Percentiles rank a stretch among this genome's conserved stretches.
phyloP scores from a whole-genome alignment of 345 rosid species.

The Diplotaxis tenuifolia region DNA sequence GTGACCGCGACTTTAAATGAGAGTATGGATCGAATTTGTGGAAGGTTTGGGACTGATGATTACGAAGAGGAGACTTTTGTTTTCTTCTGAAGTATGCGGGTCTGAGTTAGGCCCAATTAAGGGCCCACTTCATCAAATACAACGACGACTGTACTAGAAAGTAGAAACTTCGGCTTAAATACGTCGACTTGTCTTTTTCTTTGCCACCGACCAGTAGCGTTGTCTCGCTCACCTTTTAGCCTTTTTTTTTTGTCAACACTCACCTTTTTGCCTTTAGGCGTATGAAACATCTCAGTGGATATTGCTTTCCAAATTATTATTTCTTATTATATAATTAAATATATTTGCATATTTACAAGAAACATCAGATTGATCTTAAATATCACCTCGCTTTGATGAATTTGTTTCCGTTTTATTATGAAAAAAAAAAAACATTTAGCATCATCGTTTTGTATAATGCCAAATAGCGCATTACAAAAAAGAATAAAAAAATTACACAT shows the following conservation, averaged over 20 bases:
- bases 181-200: slow-evolving; percentile 3
- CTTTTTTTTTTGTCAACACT: too few species aligned
- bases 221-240: not conserved
- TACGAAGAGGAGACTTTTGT: not conserved
- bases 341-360: not conserved
- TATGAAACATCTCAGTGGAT: not conserved
- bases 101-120: slow-evolving; percentile 17
- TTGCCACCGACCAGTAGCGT: slow-evolving; percentile 13
- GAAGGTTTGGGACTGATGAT: not conserved
- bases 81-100: not conserved
- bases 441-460: not conserved
- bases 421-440: not conserved
- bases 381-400: not conserved
- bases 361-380: not conserved
- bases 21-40: not conserved
- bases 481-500: not conserved
- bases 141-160: not conserved
- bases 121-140: slow-evolving; percentile 9
- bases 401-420: not conserved
- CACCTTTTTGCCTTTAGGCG: too few species aligned
- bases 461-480: not conserved
- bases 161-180: not conserved
- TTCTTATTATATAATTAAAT: not conserved
- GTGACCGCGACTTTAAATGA: not conserved
- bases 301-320: not conserved